Evolutionary conservation across 2,329 filamentous ascomycete species (phyloP), one percentile per base, ranked within the genome.

Genomic region (Exutisphaerella laricina): DNA sequence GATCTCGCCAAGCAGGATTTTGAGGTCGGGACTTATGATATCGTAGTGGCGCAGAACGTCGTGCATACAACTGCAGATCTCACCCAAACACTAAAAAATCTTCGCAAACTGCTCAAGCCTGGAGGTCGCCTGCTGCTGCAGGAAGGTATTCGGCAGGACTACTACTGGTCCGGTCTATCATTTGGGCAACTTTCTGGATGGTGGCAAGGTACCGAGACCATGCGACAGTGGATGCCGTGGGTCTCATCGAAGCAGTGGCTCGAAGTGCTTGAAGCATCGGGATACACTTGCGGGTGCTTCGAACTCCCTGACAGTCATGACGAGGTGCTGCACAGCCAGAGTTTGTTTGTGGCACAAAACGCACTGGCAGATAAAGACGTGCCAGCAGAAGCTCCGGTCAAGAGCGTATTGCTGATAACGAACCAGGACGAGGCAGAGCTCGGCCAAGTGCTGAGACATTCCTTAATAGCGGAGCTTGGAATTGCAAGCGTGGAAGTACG

Each of bases 1-100:
- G 56, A 62, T 18, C 46, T 53, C 1, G n/a, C 34, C 0, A 21
- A 36, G 0, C 66, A 71, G 36, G 65, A 64, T 0, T 66, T 66
- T 21, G 48, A 55, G 17, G 43, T 64, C 6, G 44, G 16, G n/a
- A 35, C 23, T 21, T 58, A 49, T 21, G 57, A 60, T 38, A 8
- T 57, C 16, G 41, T 60, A 5, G 42, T 59, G 26, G 52, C 53
- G 6, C 18, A 39, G 3, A 47, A 53, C 17, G 54, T 59, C 9
- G 14, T 56, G 1, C 53, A 56, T 32, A 48, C 53, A 8, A 58
- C 56, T 4, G 21, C 28, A 6, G 20, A 37, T n/a, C 32, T 57
- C 8, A 36, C 42, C 8, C 13, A 32, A 3, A 48, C 51, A 2
- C 6, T 58, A 12, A 32, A 18, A 21, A 51, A 58, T 43, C 39